Base-by-base conservation (phyloP, 345 rosid species). In the Rhodomyrtus tomentosa region DNA sequence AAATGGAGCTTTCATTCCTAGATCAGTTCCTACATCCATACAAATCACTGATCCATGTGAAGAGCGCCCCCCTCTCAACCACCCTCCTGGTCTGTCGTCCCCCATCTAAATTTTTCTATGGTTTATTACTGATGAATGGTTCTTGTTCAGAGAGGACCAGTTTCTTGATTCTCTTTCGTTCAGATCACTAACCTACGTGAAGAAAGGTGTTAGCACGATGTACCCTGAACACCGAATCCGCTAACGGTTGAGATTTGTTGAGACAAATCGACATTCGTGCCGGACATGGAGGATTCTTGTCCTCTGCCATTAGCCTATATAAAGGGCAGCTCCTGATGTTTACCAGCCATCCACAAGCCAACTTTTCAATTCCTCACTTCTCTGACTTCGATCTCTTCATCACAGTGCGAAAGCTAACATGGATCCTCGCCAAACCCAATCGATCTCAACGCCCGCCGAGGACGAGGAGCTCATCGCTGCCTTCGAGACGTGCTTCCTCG, bases 401-500 rank as follows among this genome's bases (percentile, higher is more conserved):
- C 76, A 36, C 45, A 36, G 45, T 18, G 13, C 45, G 10, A 21
- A 68, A 68, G 25, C 76, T 10, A 68, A 4, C 45, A 5, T 68
- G 76, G 76, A 18, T 68, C 76, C 45, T 68, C 40, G 25, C 45
- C 45, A 36, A 21, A 36, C 76, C 76, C 45, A 8, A 36, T 32
- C 25, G 24, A 80, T n/a, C 82, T 3, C 55, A 5, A 80, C 82
- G 6, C 54, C 51, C 10, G 38, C 82, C 15, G 54, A 80, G 24
- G 82, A 80, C 3, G 92, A 89, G 51, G 86, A 87, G 42, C 83
- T 91, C 74, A 21, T 85, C 24, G 89, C 74, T 48, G 94, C 92
- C 68, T 83, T 86, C 4, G 80, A 89, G 62, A 32, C 89, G 11
- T 89, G 91, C 32, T 83, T 82, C 45, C 85, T 89, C 0, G 82